Base-by-base conservation (phyloP, 2,329 filamentous ascomycete species). In the Hypoxylon rubiginosum region DNA sequence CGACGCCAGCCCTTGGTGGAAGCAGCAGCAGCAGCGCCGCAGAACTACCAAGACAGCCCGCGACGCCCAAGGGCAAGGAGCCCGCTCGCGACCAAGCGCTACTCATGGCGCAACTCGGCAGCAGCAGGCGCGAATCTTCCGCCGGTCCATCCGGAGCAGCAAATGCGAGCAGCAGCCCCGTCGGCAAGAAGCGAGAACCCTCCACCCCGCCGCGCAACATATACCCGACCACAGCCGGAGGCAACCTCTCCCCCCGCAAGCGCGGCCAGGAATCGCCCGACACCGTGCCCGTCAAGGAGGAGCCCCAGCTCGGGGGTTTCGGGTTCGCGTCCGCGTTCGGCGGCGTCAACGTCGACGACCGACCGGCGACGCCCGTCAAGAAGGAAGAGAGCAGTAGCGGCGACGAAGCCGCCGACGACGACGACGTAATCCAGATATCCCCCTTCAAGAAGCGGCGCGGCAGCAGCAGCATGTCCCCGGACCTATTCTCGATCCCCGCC, bases 381-480 rank as follows among this genome's bases (percentile, higher is more conserved):
- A 52, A 58, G 11, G 50, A 51, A 28, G 56, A 46, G 15, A 24
- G 26, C 53, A 24, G 52, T 53, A 26, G 43, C 19, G 24, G 30
- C 13, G 13, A 17, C 34, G 51, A 57, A 9, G 56, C 52, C 15
- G 17, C 32, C 4, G 54, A 59, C 30, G 61, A 54, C 28, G 58
- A 63, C 17, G 64, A 69, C 49, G 54, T 28, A 17, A 26, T 66
- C 28, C 59, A 57, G 39, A 45, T 60, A 6, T 67, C 67, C 11
- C 64, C 64, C 8, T 55, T 55, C 32, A 64, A 64, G 39, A 48
- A 50, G 21, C 60, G 26, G 3, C 48, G 39, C 4, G 43, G 30
- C 9, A 21, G 56, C 24, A 30, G 34, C 34, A 36, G 13, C 34
- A 7, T 7, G 26, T 45, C 41, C 17, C 56, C 41, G 1, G 46